These are phyloP conservation scores for Podaxis rugospora DNA, from an alignment of 768 basidiomycete species.

Conservation along the genomic window DNA sequence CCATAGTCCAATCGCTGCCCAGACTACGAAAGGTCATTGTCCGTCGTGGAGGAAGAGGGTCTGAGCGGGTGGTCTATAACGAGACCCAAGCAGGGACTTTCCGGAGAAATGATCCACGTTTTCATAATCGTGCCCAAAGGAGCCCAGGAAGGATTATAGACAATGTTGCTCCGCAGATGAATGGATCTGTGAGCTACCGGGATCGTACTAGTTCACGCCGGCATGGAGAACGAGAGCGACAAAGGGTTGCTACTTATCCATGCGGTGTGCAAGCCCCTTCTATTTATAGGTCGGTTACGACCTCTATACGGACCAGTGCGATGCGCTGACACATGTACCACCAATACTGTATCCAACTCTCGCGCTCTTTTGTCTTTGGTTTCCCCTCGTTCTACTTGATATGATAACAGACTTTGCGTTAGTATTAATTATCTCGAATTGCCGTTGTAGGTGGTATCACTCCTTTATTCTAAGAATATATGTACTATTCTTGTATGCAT, in stretches of 20 bases:
- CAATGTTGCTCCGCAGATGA: conserved; percentile 5
- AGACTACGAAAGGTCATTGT: conserved; percentile 29
- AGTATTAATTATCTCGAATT: not conserved
- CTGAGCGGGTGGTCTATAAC: conserved; percentile 5
- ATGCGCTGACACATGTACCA: not conserved
- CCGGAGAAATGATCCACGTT: not conserved
- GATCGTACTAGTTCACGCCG: not conserved
- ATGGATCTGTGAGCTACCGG: conserved; percentile 6
- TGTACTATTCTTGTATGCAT: not conserved
- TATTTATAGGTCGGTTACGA: not conserved
- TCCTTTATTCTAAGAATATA: not conserved
- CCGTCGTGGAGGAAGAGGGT: conserved; percentile 19
- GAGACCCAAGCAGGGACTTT: conserved; percentile 2
- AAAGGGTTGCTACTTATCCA: conserved; percentile 4
- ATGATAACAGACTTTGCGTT: too few relatives aligned
- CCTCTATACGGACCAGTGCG: not conserved
- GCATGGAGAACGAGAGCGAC: conserved; percentile 7
- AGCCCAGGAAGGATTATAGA: not conserved
- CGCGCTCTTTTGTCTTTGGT: not conserved
- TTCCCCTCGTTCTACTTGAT: not conserved
- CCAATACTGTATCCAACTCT: not conserved
- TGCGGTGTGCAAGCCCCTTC: conserved; percentile 1
- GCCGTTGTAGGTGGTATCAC: not conserved
- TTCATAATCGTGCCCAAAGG: not conserved
- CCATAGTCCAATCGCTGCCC: conserved; percentile 29